Percentiles rank a stretch among this genome's conserved stretches.
Conservation (phyloP, 306 rosid genomes). For the Pyrus bretschneideri region DNA sequence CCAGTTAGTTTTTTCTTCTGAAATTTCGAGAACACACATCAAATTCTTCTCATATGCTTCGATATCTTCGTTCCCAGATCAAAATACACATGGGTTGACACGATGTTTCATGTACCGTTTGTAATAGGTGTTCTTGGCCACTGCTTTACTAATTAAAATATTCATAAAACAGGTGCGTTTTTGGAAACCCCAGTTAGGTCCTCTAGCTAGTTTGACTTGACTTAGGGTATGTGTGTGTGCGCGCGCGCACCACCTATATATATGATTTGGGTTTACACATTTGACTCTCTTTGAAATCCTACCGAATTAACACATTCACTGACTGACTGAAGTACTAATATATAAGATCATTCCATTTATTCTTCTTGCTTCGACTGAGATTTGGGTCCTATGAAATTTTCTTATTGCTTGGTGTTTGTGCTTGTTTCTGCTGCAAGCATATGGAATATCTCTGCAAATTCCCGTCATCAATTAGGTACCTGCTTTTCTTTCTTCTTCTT, state of each 20-base stretch:
- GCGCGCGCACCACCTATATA: background rate
- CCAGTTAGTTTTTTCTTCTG: background rate
- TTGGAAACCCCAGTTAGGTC: background rate
- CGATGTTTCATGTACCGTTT: background rate
- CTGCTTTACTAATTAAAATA: background rate
- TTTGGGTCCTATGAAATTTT: background rate
- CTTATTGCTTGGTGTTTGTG: conserved; percentile 15
- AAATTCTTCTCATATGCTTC: conserved; percentile 3
- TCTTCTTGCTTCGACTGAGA: background rate
- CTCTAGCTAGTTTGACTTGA: background rate
- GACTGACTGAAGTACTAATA: background rate
- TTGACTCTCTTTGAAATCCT: background rate
- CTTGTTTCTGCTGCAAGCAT: conserved; percentile 14
- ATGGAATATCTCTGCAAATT: background rate
- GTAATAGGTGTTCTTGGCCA: background rate
- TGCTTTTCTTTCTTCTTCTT: background rate
- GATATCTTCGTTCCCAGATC: conserved; percentile 2
- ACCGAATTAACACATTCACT: background rate
- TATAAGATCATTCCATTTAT: background rate
- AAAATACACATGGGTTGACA: conserved; percentile 12
- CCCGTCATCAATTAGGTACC: background rate
- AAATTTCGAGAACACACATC: background rate
- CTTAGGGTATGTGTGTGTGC: background rate
- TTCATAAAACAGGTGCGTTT: background rate
- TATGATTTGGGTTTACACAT: background rate